phyloP scores from a whole-genome alignment of 495 filamentous ascomycete species.

The Penicillium samsonianum region DNA sequence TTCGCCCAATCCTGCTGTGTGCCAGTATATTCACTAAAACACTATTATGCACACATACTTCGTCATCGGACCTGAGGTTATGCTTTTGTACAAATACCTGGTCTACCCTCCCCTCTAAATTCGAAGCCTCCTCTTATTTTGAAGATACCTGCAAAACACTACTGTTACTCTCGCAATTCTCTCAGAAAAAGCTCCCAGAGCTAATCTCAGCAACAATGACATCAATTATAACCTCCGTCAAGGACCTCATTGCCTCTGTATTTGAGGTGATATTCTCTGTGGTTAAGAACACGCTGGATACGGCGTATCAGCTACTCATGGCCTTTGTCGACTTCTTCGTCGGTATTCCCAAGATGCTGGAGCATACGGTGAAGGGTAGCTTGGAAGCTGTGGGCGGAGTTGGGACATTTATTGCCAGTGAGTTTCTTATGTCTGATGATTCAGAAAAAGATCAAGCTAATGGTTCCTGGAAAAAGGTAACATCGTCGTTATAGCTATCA shows the following conservation, averaged over 20 bases:
- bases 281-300: slow-evolving; percentile 9
- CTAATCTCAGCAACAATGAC: slow-evolving; percentile 11
- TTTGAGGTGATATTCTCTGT: slow-evolving; percentile 25
- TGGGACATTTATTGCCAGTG: slow-evolving; percentile 20
- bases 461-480: slow-evolving; percentile 15
- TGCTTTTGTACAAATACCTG: background rate
- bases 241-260: slow-evolving; percentile 20
- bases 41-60: background rate
- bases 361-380: slow-evolving; percentile 1
- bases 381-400: slow-evolving; percentile 20
- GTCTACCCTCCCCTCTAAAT: background rate
- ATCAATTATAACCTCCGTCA: slow-evolving; percentile 23
- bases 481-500: slow-evolving; percentile 17
- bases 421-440: background rate
- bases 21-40: background rate
- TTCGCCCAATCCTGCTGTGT: background rate
- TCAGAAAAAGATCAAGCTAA: background rate
- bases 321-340: slow-evolving; percentile 13
- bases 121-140: no score
- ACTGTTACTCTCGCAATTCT: background rate
- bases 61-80: background rate
- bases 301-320: slow-evolving; percentile 1
- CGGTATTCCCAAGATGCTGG: slow-evolving; percentile 6
- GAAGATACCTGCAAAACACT: background rate
- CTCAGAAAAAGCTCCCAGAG: background rate